These are phyloP conservation scores for Gracilaria gracilis DNA, from an alignment of 23 red algal genomes.

Conservation along the genomic window DNA sequence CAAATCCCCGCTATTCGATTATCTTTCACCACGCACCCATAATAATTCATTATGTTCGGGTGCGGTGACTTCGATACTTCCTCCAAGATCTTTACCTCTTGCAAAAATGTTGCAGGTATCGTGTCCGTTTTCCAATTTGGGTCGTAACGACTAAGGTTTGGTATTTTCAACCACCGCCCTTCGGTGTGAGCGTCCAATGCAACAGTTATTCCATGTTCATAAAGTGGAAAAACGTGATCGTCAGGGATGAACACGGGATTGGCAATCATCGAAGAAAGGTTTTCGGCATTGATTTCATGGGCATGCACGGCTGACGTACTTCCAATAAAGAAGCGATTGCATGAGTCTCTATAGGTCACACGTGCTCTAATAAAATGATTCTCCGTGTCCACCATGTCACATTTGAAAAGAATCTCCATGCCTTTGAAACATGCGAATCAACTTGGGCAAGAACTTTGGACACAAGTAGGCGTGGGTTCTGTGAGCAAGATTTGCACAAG, in stretches of 20 bases:
- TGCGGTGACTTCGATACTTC: constrained; percentile 27
- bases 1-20: constrained; percentile 33
- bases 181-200: background rate
- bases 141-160: background rate
- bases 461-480: background rate
- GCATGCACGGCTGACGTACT: background rate
- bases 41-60: constrained; percentile 39
- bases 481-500: background rate
- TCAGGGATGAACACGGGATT: constrained; percentile 28
- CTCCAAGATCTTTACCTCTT: constrained; percentile 20
- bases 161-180: constrained; percentile 26
- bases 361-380: background rate
- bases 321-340: constrained; percentile 13
- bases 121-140: constrained; percentile 16
- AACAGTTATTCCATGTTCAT: constrained; percentile 4
- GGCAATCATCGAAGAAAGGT: constrained; percentile 15
- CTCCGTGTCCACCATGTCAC: background rate
- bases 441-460: background rate
- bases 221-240: constrained; percentile 35
- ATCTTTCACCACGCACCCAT: constrained; percentile 38
- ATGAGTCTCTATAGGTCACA: constrained; percentile 21
- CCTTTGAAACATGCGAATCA: constrained; percentile 1
- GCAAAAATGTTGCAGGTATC: constrained; percentile 5
- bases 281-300: constrained; percentile 20
- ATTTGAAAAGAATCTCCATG: constrained; percentile 27